phyloP scores from a whole-genome alignment of 768 basidiomycete genomes.

The Russula ochroleuca region DNA sequence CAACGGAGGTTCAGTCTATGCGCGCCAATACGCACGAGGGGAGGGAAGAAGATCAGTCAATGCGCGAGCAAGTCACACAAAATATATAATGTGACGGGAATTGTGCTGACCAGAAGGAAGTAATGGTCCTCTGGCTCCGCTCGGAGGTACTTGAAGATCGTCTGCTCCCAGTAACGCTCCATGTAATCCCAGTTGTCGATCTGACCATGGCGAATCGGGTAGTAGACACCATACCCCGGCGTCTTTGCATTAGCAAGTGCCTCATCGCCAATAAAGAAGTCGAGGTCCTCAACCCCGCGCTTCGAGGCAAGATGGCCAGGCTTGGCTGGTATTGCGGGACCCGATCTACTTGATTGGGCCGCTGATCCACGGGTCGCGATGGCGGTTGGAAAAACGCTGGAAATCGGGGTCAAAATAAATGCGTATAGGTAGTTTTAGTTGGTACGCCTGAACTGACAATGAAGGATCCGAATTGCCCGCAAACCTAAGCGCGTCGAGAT shows the following conservation, averaged over 20 bases:
- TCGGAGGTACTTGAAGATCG: slow-evolving; percentile 98
- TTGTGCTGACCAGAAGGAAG: slow-evolving; percentile 79
- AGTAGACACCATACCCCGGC: slow-evolving; percentile 87
- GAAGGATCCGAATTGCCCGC: slow-evolving; percentile 99
- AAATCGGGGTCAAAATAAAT: slow-evolving; percentile 6
- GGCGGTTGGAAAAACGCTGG: slow-evolving; percentile 94
- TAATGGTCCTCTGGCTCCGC: slow-evolving; percentile 99
- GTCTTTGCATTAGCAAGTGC: slow-evolving; percentile 95
- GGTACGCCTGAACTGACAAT: slow-evolving; percentile 59
- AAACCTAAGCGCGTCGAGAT: slow-evolving; percentile 51
- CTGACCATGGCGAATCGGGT: slow-evolving; percentile 96
- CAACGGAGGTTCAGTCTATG: slow-evolving; percentile 95
- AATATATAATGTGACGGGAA: not conserved
- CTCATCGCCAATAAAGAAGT: slow-evolving; percentile 99
- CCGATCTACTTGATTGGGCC: slow-evolving; percentile 53
- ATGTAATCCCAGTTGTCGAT: slow-evolving; percentile 99
- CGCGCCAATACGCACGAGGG: not conserved
- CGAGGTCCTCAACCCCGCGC: slow-evolving; percentile 96
- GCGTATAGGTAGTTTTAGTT: slow-evolving; percentile 3
- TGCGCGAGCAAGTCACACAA: not conserved
- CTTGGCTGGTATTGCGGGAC: slow-evolving; percentile 76
- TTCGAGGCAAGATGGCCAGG: slow-evolving; percentile 93
- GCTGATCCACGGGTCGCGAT: slow-evolving; percentile 85
- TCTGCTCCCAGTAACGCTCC: slow-evolving; percentile 99
- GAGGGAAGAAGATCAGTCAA: slow-evolving; percentile 5